A percentile compares a stretch with the other conserved stretches of the same genome.
Conservation (phyloP, 1,139 yeast species). For the Suhomyces yuchorum region DNA sequence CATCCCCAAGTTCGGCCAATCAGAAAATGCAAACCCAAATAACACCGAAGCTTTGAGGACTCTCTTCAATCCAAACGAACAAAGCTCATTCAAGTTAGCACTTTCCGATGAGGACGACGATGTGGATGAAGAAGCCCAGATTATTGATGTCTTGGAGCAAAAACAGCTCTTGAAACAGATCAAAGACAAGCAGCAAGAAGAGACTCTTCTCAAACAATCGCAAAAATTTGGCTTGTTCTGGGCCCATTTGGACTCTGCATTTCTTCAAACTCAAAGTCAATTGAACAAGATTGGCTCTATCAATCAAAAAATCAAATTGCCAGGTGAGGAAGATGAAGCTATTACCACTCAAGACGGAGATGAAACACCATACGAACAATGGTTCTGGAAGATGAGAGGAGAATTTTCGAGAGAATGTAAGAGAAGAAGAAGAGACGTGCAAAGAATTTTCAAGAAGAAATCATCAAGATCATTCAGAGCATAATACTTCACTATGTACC, state of each 20-base stretch:
- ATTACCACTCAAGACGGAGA: slow-evolving; percentile 35
- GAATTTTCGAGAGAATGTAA: slow-evolving; percentile 77
- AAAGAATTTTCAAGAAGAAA: slow-evolving; percentile 58
- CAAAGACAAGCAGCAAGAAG: slow-evolving; percentile 33
- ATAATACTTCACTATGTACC: too few species aligned
- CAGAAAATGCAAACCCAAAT: slow-evolving; percentile 26
- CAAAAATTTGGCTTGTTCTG: slow-evolving; percentile 66
- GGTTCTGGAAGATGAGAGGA: slow-evolving; percentile 85
- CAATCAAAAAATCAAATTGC: slow-evolving; percentile 31
- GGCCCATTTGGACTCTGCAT: slow-evolving; percentile 82
- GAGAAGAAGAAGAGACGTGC: slow-evolving; percentile 71
- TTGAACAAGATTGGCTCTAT: slow-evolving; percentile 55
- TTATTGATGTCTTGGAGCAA: slow-evolving; percentile 25
- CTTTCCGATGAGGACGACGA: slow-evolving; percentile 42
- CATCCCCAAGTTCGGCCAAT: slow-evolving; percentile 51
- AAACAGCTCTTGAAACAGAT: slow-evolving; percentile 34
- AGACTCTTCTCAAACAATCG: slow-evolving; percentile 16
- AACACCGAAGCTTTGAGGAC: slow-evolving; percentile 64
- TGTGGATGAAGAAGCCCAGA: slow-evolving; percentile 27
- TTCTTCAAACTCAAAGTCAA: slow-evolving; percentile 81
- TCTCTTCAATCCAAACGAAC: slow-evolving; percentile 54
- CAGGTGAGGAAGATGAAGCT: slow-evolving; percentile 36
- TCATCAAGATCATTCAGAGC: slow-evolving; percentile 9
- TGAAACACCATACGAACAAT: slow-evolving; percentile 63
- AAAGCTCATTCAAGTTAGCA: slow-evolving; percentile 31